A percentile compares a stretch with the other conserved stretches of the same genome.
Conservation (phyloP, 2,329 filamentous ascomycete genomes). For the Pyrenophora teres region DNA sequence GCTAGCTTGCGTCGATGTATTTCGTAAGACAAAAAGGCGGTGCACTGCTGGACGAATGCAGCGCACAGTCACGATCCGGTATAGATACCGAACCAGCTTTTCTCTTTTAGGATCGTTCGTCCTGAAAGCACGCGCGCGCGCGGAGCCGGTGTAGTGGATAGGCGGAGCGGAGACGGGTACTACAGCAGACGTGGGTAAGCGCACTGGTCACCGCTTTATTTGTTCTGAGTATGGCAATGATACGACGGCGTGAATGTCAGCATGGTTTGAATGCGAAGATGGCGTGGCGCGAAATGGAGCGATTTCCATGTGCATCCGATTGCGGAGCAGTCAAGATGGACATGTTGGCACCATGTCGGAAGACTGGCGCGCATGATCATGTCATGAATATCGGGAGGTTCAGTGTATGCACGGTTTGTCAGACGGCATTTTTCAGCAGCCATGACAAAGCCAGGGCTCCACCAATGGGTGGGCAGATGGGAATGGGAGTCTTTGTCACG, state of each 20-base stretch:
- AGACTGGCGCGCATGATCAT: constrained; percentile 13
- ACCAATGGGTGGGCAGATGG: constrained; percentile 17
- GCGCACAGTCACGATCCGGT: constrained; percentile 12
- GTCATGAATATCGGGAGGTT: constrained; percentile 19
- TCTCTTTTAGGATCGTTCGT: constrained; percentile 19
- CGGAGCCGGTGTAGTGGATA: constrained; percentile 11
- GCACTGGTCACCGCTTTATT: constrained; percentile 8
- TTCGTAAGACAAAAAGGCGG: constrained; percentile 24
- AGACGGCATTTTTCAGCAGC: constrained; percentile 36
- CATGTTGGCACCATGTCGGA: too few species aligned
- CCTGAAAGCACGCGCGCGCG: constrained; percentile 10
- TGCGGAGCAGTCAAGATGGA: background rate
- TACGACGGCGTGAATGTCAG: too few species aligned
- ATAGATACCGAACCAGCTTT: constrained; percentile 22
- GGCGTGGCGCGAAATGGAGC: background rate
- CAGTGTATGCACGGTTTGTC: constrained; percentile 23
- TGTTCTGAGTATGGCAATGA: constrained; percentile 5
- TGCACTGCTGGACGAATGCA: constrained; percentile 16
- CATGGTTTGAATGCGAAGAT: background rate
- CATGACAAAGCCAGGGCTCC: constrained; percentile 25
- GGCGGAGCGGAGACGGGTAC: constrained; percentile 18
- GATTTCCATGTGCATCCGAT: background rate
- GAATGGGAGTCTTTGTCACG: constrained; percentile 12
- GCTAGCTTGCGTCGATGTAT: constrained; percentile 14
- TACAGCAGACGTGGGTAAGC: background rate